Base-by-base conservation (phyloP, 2,329 filamentous ascomycete species). In the Lizonia empirigonia region DNA sequence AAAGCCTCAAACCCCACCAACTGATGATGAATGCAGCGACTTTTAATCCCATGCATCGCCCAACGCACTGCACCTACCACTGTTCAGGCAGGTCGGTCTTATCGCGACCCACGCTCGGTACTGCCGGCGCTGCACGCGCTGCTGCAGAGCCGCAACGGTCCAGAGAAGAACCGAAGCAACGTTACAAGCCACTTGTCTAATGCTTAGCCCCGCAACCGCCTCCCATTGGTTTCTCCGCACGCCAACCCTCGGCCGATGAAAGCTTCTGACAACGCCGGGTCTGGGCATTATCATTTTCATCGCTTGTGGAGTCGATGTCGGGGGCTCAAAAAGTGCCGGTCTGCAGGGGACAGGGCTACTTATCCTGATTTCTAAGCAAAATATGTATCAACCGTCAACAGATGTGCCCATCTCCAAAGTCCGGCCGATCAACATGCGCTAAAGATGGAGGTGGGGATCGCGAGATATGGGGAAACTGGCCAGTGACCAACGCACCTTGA, bases 351-450 rank as follows among this genome's bases (percentile, higher is more conserved):
- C 1, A 13, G 19, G 13, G n/a, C 27, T 24, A 33, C 27, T 38
- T 27, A 15, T 39, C 9, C 5, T 27, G n/a, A 4, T 5, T 9
- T n/a, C 16, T 29, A 22, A 18, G 2, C 18, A 37, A 33, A 29
- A 13, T 24, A 44, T 41, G 39, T 34, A 30, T 39, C 30, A 23
- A 16, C 36, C 41, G n/a, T 32, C 32, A 26, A 36, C 37, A 29
- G 23, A 37, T 24, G 1, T 5, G 18, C 20, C 16, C 42, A 34
- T 42, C 20, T 41, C 32, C 32, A 46, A 12, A 27, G 37, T 46
- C 22, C 20, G 47, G 32, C 33, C 24, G 52, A 59, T 62, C 59
- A 48, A 44, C 54, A 53, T 29, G 26, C 45, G 47, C 55, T 61
- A 60, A 46, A 39, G 37, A 34, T 44, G 35, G 54, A 50, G 53